phyloP scores from a whole-genome alignment of 2,329 filamentous ascomycete species.

The Diaporthe humulicola region DNA sequence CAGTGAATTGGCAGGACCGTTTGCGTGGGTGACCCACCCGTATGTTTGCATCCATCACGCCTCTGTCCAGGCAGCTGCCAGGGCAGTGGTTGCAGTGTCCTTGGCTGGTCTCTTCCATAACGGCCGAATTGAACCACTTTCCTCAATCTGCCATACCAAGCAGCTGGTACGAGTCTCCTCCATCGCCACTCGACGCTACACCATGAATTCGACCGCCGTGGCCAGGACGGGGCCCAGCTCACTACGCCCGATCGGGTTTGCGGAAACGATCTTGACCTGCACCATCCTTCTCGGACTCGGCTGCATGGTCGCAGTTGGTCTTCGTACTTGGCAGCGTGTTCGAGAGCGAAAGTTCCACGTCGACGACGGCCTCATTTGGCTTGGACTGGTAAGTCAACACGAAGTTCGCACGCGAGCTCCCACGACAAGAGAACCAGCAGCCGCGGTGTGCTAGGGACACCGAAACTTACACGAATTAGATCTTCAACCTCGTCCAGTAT shows the following conservation, averaged over 20 bases:
- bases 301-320: neutral
- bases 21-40: too few species aligned
- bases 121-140: too few species aligned
- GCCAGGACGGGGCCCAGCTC: neutral
- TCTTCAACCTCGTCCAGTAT: neutral
- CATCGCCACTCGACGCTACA: neutral
- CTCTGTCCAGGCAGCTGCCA: too few species aligned
- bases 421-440: too few species aligned
- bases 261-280: neutral
- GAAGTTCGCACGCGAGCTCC: too few species aligned
- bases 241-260: neutral
- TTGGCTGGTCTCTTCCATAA: too few species aligned
- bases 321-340: slow-evolving; percentile 4
- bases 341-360: neutral
- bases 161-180: too few species aligned
- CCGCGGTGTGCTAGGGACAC: too few species aligned
- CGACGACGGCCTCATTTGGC: slow-evolving; percentile 4
- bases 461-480: neutral
- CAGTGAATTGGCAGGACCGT: too few species aligned
- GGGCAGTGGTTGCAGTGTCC: too few species aligned
- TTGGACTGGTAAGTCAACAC: neutral
- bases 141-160: too few species aligned
- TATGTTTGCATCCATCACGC: too few species aligned
- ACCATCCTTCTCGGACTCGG: neutral
- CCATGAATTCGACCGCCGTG: neutral